Evolutionary conservation across 2,329 filamentous ascomycete genomes (phyloP).

Genomic region (Malbranchea zuffiana): DNA sequence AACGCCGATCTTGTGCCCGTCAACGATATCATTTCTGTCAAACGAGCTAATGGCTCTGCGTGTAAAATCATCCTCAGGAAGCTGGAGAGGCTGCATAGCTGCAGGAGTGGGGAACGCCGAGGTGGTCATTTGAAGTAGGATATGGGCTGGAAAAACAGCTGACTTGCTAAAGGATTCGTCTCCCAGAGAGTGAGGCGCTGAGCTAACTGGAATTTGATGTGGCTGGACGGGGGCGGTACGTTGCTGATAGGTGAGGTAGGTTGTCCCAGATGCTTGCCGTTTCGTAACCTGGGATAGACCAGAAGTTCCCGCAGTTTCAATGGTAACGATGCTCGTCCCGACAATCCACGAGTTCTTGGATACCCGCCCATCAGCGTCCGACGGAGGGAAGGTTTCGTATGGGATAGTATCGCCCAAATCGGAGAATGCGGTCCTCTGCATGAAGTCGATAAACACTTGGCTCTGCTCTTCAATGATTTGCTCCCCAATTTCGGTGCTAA

Average conservation of each 20-base stretch:
- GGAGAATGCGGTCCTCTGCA: slow-evolving; percentile 78
- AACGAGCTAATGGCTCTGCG: slow-evolving; percentile 68
- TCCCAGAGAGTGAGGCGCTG: slow-evolving; percentile 30
- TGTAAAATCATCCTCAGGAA: slow-evolving; percentile 62
- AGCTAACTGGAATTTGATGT: slow-evolving; percentile 34
- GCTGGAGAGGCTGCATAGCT: slow-evolving; percentile 57
- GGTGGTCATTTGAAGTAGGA: slow-evolving; percentile 36
- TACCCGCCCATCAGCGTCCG: slow-evolving; percentile 32
- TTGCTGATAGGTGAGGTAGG: slow-evolving; percentile 39
- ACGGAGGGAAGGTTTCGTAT: slow-evolving; percentile 32
- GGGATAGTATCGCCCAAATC: slow-evolving; percentile 60
- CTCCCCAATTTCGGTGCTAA: slow-evolving; percentile 62
- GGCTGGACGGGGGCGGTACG: slow-evolving; percentile 35
- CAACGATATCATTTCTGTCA: slow-evolving; percentile 78
- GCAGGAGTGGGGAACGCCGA: slow-evolving; percentile 35
- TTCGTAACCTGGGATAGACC: slow-evolving; percentile 42
- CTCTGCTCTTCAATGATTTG: slow-evolving; percentile 82
- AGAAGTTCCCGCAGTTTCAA: slow-evolving; percentile 38
- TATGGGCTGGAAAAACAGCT: slow-evolving; percentile 37
- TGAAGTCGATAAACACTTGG: slow-evolving; percentile 85
- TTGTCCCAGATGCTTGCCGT: slow-evolving; percentile 41
- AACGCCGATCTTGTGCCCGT: slow-evolving; percentile 90
- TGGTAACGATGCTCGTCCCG: slow-evolving; percentile 42
- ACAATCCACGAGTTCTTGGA: slow-evolving; percentile 41
- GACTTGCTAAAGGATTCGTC: slow-evolving; percentile 28